Percentiles rank a stretch among this genome's conserved stretches.
phyloP scores from a whole-genome alignment of 2,329 filamentous ascomycete species.

The Penicillium palitans region DNA sequence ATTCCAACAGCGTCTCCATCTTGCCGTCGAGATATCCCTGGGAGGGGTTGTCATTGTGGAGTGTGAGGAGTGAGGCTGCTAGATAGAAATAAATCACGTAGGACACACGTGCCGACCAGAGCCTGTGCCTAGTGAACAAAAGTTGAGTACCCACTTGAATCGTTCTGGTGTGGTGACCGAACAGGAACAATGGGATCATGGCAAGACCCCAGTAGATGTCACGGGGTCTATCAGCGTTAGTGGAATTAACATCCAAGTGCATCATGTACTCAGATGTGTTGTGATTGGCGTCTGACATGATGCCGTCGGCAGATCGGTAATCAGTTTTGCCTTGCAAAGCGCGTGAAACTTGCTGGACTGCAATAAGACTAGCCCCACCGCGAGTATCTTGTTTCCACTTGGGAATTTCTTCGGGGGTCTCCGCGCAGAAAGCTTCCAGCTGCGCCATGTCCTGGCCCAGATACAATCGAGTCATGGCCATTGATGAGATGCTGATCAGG shows the following conservation, averaged over 20 bases:
- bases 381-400: conserved; percentile 59
- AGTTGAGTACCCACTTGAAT: conserved; percentile 46
- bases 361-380: conserved; percentile 58
- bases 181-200: conserved; percentile 50
- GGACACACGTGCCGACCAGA: conserved; percentile 49
- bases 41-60: conserved; percentile 46
- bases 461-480: conserved; percentile 58
- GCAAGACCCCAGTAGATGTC: conserved; percentile 57
- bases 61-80: conserved; percentile 44
- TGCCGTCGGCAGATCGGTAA: conserved; percentile 45
- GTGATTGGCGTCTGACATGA: conserved; percentile 59
- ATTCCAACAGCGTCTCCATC: conserved; percentile 50
- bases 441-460: conserved; percentile 59
- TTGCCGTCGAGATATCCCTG: conserved; percentile 48
- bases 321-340: conserved; percentile 64
- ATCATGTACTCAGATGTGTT: conserved; percentile 51
- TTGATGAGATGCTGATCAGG: conserved; percentile 59
- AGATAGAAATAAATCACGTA: conserved; percentile 50
- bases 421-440: conserved; percentile 58
- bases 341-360: conserved; percentile 56
- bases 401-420: conserved; percentile 57
- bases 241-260: conserved; percentile 46
- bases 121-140: conserved; percentile 42
- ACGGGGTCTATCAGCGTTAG: conserved; percentile 54
- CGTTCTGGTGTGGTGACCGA: conserved; percentile 48